These are phyloP conservation scores for Leishmania major DNA, from an alignment of 208 protist species.

Conservation along the genomic window DNA sequence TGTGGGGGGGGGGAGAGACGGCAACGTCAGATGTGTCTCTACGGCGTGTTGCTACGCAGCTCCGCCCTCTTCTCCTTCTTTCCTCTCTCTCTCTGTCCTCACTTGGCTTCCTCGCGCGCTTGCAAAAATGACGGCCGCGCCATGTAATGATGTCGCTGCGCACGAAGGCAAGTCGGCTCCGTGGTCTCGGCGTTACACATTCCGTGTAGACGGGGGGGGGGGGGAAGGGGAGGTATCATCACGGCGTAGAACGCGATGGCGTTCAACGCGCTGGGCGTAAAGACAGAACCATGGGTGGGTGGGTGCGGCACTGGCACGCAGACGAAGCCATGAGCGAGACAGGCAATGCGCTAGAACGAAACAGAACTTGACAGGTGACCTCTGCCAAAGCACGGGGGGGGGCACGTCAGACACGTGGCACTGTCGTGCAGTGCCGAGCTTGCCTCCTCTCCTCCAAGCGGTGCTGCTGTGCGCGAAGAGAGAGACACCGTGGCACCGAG, in stretches of 20 bases:
- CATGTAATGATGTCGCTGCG: no score
- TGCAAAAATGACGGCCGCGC: not conserved
- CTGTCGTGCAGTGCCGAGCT: not conserved
- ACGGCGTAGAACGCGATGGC: no score
- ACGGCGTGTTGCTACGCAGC: not conserved
- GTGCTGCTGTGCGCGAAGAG: not conserved
- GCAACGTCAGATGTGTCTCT: not conserved
- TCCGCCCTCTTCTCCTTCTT: not conserved
- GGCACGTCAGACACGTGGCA: not conserved
- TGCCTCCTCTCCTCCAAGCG: not conserved
- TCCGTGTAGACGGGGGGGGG: no score
- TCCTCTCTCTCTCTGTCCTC: not conserved
- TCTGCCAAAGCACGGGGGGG: not conserved
- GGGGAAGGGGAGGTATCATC: no score
- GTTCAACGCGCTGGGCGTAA: no score
- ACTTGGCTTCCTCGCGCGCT: not conserved
- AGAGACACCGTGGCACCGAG: not conserved
- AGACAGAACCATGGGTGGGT: no score
- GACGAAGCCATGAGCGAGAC: not conserved
- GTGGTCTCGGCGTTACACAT: no score
- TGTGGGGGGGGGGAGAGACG: no score
- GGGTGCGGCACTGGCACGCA: no score
- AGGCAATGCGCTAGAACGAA: not conserved
- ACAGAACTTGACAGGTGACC: not conserved
- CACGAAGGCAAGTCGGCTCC: no score